These are phyloP conservation scores for Sonneratia caseolaris DNA, from an alignment of 345 rosid species.

Conservation along the genomic window DNA sequence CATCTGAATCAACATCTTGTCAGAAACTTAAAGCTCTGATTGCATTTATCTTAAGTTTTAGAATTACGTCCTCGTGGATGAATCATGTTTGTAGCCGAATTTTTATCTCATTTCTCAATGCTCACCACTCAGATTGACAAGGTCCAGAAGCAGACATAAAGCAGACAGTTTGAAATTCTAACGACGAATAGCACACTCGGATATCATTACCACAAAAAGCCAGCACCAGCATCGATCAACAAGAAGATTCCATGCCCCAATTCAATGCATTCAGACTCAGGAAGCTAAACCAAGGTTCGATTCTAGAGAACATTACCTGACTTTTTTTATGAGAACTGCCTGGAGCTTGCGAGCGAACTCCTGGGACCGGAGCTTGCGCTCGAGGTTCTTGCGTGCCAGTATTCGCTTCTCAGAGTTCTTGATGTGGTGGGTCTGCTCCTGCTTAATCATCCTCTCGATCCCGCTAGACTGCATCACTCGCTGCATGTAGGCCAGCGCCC, in stretches of 20 bases:
- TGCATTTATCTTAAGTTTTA: neutral
- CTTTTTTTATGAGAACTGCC: constrained; percentile 62
- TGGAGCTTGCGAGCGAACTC: constrained; percentile 72
- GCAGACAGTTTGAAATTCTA: neutral
- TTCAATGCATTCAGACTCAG: neutral
- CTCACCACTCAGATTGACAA: neutral
- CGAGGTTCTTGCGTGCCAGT: constrained; percentile 64
- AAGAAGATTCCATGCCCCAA: neutral
- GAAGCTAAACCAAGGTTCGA: neutral
- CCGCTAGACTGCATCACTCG: constrained; percentile 81
- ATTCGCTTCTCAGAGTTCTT: constrained; percentile 94
- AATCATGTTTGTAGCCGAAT: no score
- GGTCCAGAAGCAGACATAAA: neutral
- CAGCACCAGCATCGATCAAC: neutral
- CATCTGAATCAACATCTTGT: neutral
- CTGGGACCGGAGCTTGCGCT: constrained; percentile 56
- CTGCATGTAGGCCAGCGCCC: constrained; percentile 57
- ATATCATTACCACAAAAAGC: neutral
- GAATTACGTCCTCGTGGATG: no score
- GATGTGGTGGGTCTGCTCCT: constrained; percentile 47
- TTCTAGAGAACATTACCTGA: constrained; percentile 29
- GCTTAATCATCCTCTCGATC: constrained; percentile 74
- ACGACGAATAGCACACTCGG: neutral
- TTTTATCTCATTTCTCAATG: neutral
- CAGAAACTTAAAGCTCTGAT: neutral